Evolutionary conservation across 768 basidiomycete species (phyloP), one percentile per base, ranked within the genome.

Genomic region (Tylopilus plumbeoviolaceoides): DNA sequence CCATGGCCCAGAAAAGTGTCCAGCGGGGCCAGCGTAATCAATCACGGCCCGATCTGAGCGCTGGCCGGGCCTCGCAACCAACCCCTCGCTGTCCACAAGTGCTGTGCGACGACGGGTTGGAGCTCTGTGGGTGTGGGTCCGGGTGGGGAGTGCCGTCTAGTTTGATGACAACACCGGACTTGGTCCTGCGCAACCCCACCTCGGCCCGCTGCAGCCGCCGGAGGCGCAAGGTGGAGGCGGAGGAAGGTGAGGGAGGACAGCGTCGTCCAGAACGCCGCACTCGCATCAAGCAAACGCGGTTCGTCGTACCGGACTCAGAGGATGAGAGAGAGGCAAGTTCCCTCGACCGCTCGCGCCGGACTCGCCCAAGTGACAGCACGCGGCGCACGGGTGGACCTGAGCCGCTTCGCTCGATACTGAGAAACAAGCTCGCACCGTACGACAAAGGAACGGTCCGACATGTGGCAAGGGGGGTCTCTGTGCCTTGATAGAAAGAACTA

Each of bases 341-440:
- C 18, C 4, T 5, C 8, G 47, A 6, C 2, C 41, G 42, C 2
- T 14, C 23, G 27, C 42, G 42, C 7, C 7, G 39, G 30, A 25
- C 17, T 4, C 33, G 25, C 15, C 3, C 12, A 10, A 18, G 23
- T 23, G 23, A 39, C 7, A 9, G n/a, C 21, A 27, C 21, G 7
- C 12, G 14, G 15, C 47, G 39, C 4, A 23, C 48, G 12, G 42
- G 44, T 21, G 35, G 50, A 6, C 4, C 41, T 28, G 59, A 48
- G 1, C 50, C 50, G 15, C 21, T 60, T 14, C 54, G 58, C 17
- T 60, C 59, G 8, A 57, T 56, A 42, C 49, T 60, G 18, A 58
- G 59, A 12, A 60, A 56, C 35, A 60, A 38, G 40, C 44, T 50
- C 1, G 23, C 38, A 27, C 59, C 58, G 7, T 60, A 59, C 47